Evolutionary conservation across 1,284 basidiomycete species (phyloP).

Genomic region (Sanguinoderma infundibulare): DNA sequence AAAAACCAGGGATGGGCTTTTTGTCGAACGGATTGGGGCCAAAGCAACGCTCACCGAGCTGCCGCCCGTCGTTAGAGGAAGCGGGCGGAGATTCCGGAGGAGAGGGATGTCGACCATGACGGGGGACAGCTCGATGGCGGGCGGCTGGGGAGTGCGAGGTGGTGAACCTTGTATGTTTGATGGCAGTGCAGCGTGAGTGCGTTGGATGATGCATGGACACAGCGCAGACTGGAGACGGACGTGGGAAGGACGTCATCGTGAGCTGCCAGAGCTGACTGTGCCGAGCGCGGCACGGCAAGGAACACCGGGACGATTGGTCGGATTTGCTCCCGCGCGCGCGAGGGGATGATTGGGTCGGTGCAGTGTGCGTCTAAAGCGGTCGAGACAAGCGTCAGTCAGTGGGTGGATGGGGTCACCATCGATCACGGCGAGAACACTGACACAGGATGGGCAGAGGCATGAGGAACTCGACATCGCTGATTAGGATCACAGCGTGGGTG

Average conservation of each 20-base stretch:
- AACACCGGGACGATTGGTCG: background rate
- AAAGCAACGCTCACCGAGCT: background rate
- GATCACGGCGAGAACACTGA: conserved; percentile 8
- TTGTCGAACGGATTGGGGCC: background rate
- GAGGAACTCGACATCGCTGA: background rate
- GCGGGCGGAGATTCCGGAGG: background rate
- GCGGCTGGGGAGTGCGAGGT: background rate
- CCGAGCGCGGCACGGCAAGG: background rate
- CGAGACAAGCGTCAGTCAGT: background rate
- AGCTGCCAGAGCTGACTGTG: background rate
- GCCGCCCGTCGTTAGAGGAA: background rate
- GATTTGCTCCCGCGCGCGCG: conserved; percentile 8
- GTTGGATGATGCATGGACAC: conserved; percentile 1
- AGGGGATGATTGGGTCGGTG: background rate
- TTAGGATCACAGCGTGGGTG: conserved; percentile 9
- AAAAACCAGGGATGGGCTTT: background rate
- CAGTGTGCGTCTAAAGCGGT: background rate
- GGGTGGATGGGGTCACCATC: conserved; percentile 1
- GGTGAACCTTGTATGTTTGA: conserved; percentile 12
- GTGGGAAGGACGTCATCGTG: conserved; percentile 6
- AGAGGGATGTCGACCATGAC: background rate
- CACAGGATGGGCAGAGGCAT: conserved; percentile 1
- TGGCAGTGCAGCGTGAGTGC: conserved; percentile 14
- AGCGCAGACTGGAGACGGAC: background rate
- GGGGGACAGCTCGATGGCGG: too few species aligned